phyloP scores from a whole-genome alignment of 805 yeast genomes.

The Sporopachydermia lactativora region DNA sequence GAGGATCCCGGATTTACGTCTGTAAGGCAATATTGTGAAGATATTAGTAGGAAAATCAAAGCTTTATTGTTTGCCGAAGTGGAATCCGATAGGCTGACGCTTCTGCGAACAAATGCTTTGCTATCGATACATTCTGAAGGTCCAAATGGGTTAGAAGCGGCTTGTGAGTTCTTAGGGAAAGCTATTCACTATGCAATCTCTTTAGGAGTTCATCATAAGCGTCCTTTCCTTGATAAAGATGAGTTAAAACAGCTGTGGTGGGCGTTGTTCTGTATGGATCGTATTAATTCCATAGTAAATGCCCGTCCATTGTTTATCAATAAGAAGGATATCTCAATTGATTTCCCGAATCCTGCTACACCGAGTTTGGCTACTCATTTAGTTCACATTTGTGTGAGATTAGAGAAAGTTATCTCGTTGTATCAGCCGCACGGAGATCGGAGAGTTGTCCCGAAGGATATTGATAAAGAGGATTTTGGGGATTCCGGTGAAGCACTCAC shows the following conservation, averaged over 20 bases:
- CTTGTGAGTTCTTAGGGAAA: slow-evolving; percentile 22
- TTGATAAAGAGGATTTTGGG: slow-evolving; percentile 14
- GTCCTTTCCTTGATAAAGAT: slow-evolving; percentile 19
- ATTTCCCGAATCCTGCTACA: slow-evolving; percentile 15
- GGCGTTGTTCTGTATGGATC: slow-evolving; percentile 25
- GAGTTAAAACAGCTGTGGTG: slow-evolving; percentile 23
- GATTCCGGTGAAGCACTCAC: slow-evolving; percentile 11
- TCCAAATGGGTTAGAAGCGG: slow-evolving; percentile 22
- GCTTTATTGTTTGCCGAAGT: slow-evolving; percentile 24
- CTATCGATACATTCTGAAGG: slow-evolving; percentile 26
- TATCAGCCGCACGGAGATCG: slow-evolving; percentile 23
- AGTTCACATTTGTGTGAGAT: slow-evolving; percentile 18
- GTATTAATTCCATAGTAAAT: slow-evolving; percentile 25
- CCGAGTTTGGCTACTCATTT: slow-evolving; percentile 11
- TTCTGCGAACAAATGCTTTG: slow-evolving; percentile 22
- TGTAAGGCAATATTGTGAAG: slow-evolving; percentile 19
- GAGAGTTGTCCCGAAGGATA: slow-evolving; percentile 14
- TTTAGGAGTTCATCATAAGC: slow-evolving; percentile 25
- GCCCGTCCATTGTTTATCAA: slow-evolving; percentile 25
- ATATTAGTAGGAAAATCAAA: slow-evolving; percentile 21
- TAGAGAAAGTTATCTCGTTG: slow-evolving; percentile 24
- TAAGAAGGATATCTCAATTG: slow-evolving; percentile 24
- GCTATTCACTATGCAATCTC: slow-evolving; percentile 26
- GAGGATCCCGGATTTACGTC: slow-evolving; percentile 11
- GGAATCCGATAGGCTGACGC: slow-evolving; percentile 24